Evolutionary conservation across 2,329 filamentous ascomycete genomes (phyloP), one percentile per base, ranked within the genome.

Genomic region (Pseudogymnoascus sp.): DNA sequence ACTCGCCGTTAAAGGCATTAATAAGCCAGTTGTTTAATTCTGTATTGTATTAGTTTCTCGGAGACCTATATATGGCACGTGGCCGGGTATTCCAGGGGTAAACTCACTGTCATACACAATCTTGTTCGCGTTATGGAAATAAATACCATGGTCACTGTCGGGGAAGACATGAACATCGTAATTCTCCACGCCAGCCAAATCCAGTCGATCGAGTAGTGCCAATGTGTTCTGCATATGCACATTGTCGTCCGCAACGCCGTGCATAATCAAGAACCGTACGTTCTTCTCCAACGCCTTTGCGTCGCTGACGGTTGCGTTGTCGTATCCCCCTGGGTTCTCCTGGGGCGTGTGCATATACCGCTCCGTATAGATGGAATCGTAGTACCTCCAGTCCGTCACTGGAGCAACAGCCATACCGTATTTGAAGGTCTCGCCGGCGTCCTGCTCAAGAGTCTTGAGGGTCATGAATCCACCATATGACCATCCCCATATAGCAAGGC

Each of bases 401-500:
- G 94, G 94, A 1, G 94, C 94, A 60, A 99, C 95, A 6, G 95
- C 92, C 90, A 99, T 96, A 68, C 94, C 95, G 74, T 99, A 99
- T 66, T 87, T 87, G 78, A 97, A 99, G 0, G 92, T 97, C 71
- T 85, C 74, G 4, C 95, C 94, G 7, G 85, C 93, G 72, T 99
- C 94, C 65, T 85, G 83, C 78, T 99, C 94, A 11, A 99, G 85
- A 1, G 91, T 94, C 79, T 99, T 99, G 70, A 99, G 82, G 5
- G 94, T 91, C 80, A 90, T 90, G 79, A 96, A 99, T 10, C 94
- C 94, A 63, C 94, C 94, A 72, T 94, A 99, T 66, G 91, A 96
- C 94, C 94, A 99, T 58, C 94, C 94, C 94, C 94, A 99, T 72
- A 99, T 96, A 19, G 92, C 92, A 68, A 99, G 84, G 62, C 90